Evolutionary conservation across 2,329 filamentous ascomycete genomes (phyloP).

Genomic region (Parascedosporium putredinis): DNA sequence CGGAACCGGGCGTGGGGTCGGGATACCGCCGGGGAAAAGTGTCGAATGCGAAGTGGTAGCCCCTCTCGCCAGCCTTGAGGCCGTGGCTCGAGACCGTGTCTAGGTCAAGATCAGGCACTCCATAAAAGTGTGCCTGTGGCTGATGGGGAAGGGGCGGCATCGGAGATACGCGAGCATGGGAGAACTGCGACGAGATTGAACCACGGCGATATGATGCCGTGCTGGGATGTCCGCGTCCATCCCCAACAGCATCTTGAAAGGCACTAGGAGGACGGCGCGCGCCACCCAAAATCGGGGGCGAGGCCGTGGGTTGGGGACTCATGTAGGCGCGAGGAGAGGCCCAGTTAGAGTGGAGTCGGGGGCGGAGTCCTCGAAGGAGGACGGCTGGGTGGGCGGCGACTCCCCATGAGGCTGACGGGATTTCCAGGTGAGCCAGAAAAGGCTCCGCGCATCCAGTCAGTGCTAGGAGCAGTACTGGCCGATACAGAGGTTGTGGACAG

Average conservation of each 20-base stretch:
- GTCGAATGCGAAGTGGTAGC: conserved; percentile 77
- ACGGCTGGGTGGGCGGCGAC: conserved; percentile 41
- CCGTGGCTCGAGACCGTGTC: conserved; percentile 47
- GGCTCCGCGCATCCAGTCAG: conserved; percentile 33
- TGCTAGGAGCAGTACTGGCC: conserved; percentile 35
- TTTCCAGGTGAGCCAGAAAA: conserved; percentile 43
- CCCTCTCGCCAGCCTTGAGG: conserved; percentile 54
- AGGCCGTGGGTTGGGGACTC: conserved; percentile 32
- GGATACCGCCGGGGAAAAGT: conserved; percentile 40
- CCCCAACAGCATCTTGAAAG: conserved; percentile 32
- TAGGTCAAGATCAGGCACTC: conserved; percentile 63
- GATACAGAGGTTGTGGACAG: conserved; percentile 38
- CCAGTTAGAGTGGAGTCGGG: conserved; percentile 34
- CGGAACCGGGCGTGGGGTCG: conserved; percentile 28
- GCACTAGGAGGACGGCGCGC: conserved; percentile 40
- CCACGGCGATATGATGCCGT: conserved; percentile 29
- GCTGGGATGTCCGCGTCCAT: conserved; percentile 14
- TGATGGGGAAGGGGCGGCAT: conserved; percentile 64
- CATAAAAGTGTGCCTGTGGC: conserved; percentile 67
- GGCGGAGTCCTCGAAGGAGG: conserved; percentile 38
- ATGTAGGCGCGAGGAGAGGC: conserved; percentile 31
- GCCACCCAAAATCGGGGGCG: conserved; percentile 20
- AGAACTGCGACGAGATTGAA: conserved; percentile 41
- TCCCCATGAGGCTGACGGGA: conserved; percentile 40
- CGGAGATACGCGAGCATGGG: conserved; percentile 32